Evolutionary conservation across 208 protist species (phyloP).

Genomic region (Leptomonas pyrrhocoris): DNA sequence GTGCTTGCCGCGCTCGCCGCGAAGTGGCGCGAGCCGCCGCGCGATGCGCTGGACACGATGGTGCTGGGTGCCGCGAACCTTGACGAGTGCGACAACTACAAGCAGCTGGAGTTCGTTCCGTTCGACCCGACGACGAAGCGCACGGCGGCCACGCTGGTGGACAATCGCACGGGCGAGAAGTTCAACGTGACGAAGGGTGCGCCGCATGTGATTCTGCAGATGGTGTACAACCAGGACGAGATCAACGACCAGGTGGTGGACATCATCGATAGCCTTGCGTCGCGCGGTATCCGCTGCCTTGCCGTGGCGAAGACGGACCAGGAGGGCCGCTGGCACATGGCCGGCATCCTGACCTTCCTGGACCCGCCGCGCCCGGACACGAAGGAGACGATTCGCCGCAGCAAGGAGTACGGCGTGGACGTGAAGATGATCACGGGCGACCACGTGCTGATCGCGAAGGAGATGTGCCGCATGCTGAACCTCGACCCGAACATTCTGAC

Average conservation of each 20-base stretch:
- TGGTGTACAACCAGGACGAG: slow-evolving; percentile 78
- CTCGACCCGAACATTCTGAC: slow-evolving; percentile 91
- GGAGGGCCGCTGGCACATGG: slow-evolving; percentile 71
- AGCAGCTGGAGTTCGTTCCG: slow-evolving; percentile 65
- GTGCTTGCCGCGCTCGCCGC: slow-evolving; percentile 84
- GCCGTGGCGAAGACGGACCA: slow-evolving; percentile 64
- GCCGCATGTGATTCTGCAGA: slow-evolving; percentile 81
- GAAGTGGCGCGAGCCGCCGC: slow-evolving; percentile 90
- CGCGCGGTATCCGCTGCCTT: slow-evolving; percentile 78
- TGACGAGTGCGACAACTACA: slow-evolving; percentile 82
- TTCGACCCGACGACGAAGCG: slow-evolving; percentile 73
- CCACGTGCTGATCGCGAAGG: slow-evolving; percentile 92
- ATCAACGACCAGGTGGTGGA: slow-evolving; percentile 73
- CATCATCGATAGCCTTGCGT: slow-evolving; percentile 72
- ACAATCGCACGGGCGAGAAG: slow-evolving; percentile 61
- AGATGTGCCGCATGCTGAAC: slow-evolving; percentile 91
- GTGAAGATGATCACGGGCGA: slow-evolving; percentile 97
- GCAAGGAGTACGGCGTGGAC: slow-evolving; percentile 86
- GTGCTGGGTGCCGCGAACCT: slow-evolving; percentile 74
- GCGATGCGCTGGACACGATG: slow-evolving; percentile 92
- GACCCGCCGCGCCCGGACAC: slow-evolving; percentile 94
- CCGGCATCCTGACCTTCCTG: slow-evolving; percentile 90
- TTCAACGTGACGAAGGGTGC: slow-evolving; percentile 91
- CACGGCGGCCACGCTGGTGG: slow-evolving; percentile 66
- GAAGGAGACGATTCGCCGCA: slow-evolving; percentile 82